These are phyloP conservation scores for Boletellus sp. DNA, from an alignment of 1,284 basidiomycete species.

Conservation along the genomic window DNA sequence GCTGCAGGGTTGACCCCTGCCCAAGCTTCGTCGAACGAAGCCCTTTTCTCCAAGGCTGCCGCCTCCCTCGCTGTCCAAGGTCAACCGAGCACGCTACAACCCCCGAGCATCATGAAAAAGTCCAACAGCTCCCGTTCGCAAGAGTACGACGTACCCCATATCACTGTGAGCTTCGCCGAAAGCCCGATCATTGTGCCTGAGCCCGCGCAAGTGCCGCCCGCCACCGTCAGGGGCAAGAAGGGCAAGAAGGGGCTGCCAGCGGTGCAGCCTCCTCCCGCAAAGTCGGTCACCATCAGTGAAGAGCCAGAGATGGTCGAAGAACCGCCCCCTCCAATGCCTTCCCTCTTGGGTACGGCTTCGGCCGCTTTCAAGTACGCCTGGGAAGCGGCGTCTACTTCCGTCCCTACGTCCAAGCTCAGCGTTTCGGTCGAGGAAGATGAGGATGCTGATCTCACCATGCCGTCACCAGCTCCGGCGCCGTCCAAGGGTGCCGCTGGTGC, in stretches of 20 bases:
- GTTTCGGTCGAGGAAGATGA: conserved; percentile 8
- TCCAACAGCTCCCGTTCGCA: conserved; percentile 25
- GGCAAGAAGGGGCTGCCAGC: conserved; percentile 23
- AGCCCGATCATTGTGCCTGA: not conserved
- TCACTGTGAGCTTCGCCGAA: conserved; percentile 25
- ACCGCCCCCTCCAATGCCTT: conserved; percentile 16
- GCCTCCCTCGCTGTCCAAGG: conserved; percentile 14
- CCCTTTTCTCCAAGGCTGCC: conserved; percentile 24
- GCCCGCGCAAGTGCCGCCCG: conserved; percentile 7
- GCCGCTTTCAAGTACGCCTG: conserved; percentile 9
- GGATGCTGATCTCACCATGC: conserved; percentile 2
- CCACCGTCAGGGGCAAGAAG: conserved; percentile 22
- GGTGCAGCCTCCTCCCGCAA: conserved; percentile 9
- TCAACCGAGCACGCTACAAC: conserved; percentile 14
- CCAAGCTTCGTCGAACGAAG: conserved; percentile 25
- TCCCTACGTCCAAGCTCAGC: conserved; percentile 1
- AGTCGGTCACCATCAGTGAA: conserved; percentile 16
- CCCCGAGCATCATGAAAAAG: conserved; percentile 26
- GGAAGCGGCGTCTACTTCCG: conserved; percentile 8
- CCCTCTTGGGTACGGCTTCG: conserved; percentile 18
- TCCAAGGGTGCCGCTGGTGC: conserved; percentile 10
- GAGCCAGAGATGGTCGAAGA: conserved; percentile 21
- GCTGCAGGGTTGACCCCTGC: conserved; percentile 9
- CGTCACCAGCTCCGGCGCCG: conserved; percentile 3
- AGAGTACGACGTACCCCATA: conserved; percentile 27